Conservation (phyloP, 805 yeast genomes). For the Isabelozyma pseudorhagii region DNA sequence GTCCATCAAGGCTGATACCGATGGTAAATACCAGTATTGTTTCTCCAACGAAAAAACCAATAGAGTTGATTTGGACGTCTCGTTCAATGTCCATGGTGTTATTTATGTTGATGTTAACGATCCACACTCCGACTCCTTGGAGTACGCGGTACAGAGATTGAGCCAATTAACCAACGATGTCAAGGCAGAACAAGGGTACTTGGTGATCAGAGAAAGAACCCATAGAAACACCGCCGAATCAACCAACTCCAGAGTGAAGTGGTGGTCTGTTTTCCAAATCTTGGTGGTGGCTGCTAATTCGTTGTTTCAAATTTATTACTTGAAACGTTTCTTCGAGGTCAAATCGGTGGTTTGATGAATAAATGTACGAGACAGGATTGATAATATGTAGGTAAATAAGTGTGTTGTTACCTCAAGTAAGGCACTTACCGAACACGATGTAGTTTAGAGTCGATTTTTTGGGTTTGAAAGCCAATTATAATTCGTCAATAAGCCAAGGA, state of each 20-base stretch:
- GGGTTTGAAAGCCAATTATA: too few relatives aligned
- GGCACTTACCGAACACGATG: too few relatives aligned
- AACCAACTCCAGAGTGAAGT: slow-evolving; percentile 92
- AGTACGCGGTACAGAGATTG: slow-evolving; percentile 75
- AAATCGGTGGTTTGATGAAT: slow-evolving; percentile 69
- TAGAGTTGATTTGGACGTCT: slow-evolving; percentile 79
- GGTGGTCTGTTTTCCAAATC: slow-evolving; percentile 95
- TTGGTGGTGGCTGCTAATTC: slow-evolving; percentile 83
- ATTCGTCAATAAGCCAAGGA: too few relatives aligned
- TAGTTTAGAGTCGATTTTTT: too few relatives aligned
- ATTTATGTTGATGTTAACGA: slow-evolving; percentile 78
- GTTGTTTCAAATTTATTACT: slow-evolving; percentile 87
- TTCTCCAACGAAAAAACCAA: slow-evolving; percentile 82
- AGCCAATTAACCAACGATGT: slow-evolving; percentile 78
- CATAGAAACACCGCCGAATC: slow-evolving; percentile 99
- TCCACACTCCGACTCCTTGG: slow-evolving; percentile 75
- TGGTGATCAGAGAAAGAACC: slow-evolving; percentile 93
- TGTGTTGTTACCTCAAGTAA: too few relatives aligned
- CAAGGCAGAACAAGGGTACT: slow-evolving; percentile 87
- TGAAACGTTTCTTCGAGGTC: slow-evolving; percentile 94
- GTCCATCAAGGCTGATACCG: slow-evolving; percentile 56
- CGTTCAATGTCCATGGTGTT: slow-evolving; percentile 93
- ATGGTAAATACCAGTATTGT: slow-evolving; percentile 83
- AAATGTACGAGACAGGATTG: too few relatives aligned
- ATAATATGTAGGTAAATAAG: too few relatives aligned